These are phyloP conservation scores for Metschnikowia vanudenii DNA, from an alignment of 805 yeast species.

Conservation along the genomic window DNA sequence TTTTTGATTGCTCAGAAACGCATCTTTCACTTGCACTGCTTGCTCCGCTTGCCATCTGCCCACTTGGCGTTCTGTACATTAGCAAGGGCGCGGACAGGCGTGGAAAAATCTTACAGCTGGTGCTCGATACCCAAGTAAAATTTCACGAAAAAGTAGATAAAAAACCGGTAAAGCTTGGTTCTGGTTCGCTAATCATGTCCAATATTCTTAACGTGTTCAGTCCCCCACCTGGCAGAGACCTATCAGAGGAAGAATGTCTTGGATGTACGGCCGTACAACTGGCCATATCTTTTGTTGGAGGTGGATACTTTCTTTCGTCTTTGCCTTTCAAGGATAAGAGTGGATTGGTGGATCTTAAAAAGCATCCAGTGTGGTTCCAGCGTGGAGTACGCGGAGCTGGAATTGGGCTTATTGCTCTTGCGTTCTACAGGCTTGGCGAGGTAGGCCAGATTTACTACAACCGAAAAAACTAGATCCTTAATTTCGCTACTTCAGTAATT, in stretches of 20 bases:
- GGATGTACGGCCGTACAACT: constrained; percentile 71
- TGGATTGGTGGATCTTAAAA: constrained; percentile 30
- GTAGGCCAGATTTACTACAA: constrained; percentile 28
- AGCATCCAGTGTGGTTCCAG: constrained; percentile 64
- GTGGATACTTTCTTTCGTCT: constrained; percentile 60
- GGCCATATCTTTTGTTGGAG: constrained; percentile 55
- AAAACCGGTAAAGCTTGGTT: no score
- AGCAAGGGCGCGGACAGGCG: no score
- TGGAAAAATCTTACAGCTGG: no score
- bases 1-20: no score
- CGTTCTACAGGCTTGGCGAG: constrained; percentile 62
- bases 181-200: constrained; percentile 25
- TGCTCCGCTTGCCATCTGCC: no score
- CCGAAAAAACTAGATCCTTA: constrained; percentile 3
- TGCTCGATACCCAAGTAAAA: not conserved
- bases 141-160: not conserved
- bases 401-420: constrained; percentile 51
- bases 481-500: no score
- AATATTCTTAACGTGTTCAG: constrained; percentile 54
- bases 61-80: no score
- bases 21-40: no score
- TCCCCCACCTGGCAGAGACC: constrained; percentile 46
- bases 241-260: constrained; percentile 53
- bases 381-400: constrained; percentile 53
- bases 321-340: constrained; percentile 49